Evolutionary conservation across 768 basidiomycete species (phyloP).

Genomic region (Tricholoma furcatifolium): DNA sequence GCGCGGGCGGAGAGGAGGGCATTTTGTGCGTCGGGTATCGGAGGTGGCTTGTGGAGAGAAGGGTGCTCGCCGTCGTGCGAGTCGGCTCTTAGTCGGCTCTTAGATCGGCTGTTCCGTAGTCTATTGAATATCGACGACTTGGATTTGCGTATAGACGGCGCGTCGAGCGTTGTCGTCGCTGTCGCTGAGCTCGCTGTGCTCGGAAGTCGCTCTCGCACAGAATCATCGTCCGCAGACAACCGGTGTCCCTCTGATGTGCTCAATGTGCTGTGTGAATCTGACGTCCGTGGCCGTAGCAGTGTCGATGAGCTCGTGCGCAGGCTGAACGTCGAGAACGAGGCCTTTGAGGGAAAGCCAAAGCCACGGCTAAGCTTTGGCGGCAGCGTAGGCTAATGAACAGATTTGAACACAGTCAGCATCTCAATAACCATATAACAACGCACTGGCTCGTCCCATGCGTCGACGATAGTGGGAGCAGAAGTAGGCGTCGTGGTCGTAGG

Average conservation of each 20-base stretch:
- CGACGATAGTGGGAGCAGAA: constrained; percentile 6
- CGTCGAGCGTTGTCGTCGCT: constrained; percentile 19
- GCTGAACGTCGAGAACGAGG: constrained; percentile 32
- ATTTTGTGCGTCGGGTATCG: constrained; percentile 24
- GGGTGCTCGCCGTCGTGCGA: constrained; percentile 36
- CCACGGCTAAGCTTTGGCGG: constrained; percentile 38
- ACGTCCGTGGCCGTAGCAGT: constrained; percentile 31
- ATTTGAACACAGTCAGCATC: background rate
- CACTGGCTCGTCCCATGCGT: constrained; percentile 20
- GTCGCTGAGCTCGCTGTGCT: constrained; percentile 28
- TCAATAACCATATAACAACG: constrained; percentile 5
- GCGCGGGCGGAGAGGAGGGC: constrained; percentile 21
- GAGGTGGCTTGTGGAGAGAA: constrained; percentile 33
- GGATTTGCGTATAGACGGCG: constrained; percentile 35
- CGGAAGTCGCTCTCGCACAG: constrained; percentile 21
- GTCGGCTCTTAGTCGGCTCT: constrained; percentile 33
- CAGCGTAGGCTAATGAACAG: constrained; percentile 35
- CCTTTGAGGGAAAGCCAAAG: constrained; percentile 39
- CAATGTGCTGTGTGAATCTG: constrained; percentile 35
- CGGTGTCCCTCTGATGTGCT: constrained; percentile 29
- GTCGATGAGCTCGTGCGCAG: constrained; percentile 29
- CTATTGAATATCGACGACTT: constrained; percentile 49
- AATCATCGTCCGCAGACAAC: constrained; percentile 30
- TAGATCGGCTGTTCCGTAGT: constrained; percentile 40
- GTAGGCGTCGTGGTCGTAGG: constrained; percentile 5